These are phyloP conservation scores for Moesziomyces parantarcticus DNA, from an alignment of 1,284 basidiomycete genomes.

Conservation along the genomic window DNA sequence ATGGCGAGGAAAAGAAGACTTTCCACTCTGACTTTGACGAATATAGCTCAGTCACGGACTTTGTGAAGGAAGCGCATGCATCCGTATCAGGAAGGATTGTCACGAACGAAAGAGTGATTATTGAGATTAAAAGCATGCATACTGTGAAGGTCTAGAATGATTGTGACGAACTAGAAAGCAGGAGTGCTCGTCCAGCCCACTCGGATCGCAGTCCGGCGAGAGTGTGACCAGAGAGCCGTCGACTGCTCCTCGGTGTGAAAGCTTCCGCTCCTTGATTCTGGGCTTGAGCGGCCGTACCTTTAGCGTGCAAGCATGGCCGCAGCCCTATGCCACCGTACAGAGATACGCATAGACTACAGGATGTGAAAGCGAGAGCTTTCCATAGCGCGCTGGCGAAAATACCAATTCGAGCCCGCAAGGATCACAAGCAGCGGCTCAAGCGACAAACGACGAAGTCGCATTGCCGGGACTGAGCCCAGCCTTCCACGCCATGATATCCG, in stretches of 20 bases:
- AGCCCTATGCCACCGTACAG: not conserved
- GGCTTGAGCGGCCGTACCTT: not conserved
- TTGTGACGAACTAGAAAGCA: not conserved
- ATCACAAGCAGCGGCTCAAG: conserved; percentile 1
- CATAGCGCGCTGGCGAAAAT: not conserved
- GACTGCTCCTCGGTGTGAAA: not conserved
- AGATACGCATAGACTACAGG: not conserved
- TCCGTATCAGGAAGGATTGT: not conserved
- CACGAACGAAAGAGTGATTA: not conserved
- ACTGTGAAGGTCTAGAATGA: not conserved
- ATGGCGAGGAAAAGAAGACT: too few relatives aligned
- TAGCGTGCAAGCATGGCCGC: not conserved
- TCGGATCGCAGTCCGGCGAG: not conserved
- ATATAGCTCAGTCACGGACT: not conserved
- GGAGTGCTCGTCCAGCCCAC: conserved; percentile 12
- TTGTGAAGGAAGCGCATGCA: not conserved
- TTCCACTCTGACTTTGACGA: too few relatives aligned
- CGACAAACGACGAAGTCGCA: not conserved
- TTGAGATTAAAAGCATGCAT: not conserved
- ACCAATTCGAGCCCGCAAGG: too few relatives aligned
- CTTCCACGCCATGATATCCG: conserved; percentile 42
- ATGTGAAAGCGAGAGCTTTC: not conserved
- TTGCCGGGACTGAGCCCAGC: conserved; percentile 13
- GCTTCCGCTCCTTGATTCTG: too few relatives aligned
- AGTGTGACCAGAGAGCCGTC: conserved; percentile 4